Evolutionary conservation across 1,284 basidiomycete species (phyloP).

Genomic region (Neonothopanus nambi): DNA sequence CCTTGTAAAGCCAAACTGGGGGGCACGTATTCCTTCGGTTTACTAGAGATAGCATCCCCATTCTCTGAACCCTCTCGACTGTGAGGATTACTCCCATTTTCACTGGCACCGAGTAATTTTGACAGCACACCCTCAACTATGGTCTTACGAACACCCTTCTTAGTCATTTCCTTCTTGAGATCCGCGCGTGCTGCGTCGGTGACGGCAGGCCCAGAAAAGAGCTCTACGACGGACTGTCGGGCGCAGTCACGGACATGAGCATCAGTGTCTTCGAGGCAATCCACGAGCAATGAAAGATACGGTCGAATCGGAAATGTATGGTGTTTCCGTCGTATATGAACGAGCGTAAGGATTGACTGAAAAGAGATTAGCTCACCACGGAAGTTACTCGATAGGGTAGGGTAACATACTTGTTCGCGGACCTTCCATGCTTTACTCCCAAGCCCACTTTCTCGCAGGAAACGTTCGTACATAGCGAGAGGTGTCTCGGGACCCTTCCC

Average conservation of each 20-base stretch:
- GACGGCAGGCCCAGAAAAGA: conserved; percentile 82
- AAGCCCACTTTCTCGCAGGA: conserved; percentile 71
- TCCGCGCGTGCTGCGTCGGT: conserved; percentile 88
- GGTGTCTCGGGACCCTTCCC: conserved; percentile 79
- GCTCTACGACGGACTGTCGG: conserved; percentile 74
- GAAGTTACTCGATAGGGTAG: neutral
- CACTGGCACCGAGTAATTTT: conserved; percentile 51
- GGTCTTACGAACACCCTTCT: conserved; percentile 83
- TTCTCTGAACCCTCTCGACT: conserved; percentile 61
- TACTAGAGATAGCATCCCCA: conserved; percentile 45
- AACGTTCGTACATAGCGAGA: conserved; percentile 74
- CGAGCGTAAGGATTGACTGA: conserved; percentile 66
- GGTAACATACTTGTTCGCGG: conserved; percentile 69
- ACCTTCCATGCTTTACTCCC: conserved; percentile 81
- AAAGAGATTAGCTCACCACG: conserved; percentile 1
- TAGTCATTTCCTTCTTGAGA: conserved; percentile 88
- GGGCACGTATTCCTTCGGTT: conserved; percentile 66
- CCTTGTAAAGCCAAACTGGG: conserved; percentile 66
- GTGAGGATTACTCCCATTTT: conserved; percentile 38
- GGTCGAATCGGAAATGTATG: conserved; percentile 81
- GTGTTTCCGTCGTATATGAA: conserved; percentile 65
- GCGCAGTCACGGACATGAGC: conserved; percentile 87
- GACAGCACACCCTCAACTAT: conserved; percentile 74
- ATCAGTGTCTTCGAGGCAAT: conserved; percentile 88
- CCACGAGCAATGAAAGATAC: conserved; percentile 81